Conservation (phyloP, 495 filamentous ascomycete genomes). For the Annulohypoxylon maeteangense region DNA sequence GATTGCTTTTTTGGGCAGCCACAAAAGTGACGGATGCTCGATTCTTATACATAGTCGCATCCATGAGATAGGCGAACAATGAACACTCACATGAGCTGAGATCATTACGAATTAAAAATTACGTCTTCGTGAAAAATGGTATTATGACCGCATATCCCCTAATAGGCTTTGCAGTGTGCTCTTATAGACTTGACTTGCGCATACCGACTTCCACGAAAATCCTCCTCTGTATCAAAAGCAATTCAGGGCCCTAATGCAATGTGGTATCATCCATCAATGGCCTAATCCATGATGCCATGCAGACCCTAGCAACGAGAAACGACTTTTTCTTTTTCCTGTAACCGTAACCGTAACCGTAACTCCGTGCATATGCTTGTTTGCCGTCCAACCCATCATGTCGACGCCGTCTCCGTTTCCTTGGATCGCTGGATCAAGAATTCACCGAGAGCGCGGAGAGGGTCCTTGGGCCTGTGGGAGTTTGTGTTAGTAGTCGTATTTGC, state of each 20-base stretch:
- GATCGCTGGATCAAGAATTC: slow-evolving; percentile 88
- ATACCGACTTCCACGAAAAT: background rate
- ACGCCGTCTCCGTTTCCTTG: slow-evolving; percentile 71
- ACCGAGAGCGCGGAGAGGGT: slow-evolving; percentile 85
- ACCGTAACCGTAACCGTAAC: slow-evolving; percentile 35
- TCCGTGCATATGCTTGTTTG: slow-evolving; percentile 29
- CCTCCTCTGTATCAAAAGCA: background rate
- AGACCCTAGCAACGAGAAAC: slow-evolving; percentile 12
- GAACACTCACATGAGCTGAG: slow-evolving; percentile 25
- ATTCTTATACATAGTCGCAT: slow-evolving; percentile 31
- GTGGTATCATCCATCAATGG: slow-evolving; percentile 38
- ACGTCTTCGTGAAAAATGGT: slow-evolving; percentile 3
- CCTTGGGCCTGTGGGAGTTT: slow-evolving; percentile 69
- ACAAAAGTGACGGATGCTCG: slow-evolving; percentile 25
- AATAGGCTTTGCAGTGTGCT: background rate
- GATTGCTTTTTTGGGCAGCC: slow-evolving; percentile 43
- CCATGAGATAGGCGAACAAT: slow-evolving; percentile 40
- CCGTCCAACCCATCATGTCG: background rate
- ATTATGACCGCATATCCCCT: background rate
- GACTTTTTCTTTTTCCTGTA: slow-evolving; percentile 22
- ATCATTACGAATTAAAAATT: slow-evolving; percentile 29
- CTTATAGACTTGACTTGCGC: background rate
- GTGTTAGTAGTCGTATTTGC: slow-evolving; percentile 4
- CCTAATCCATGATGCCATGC: slow-evolving; percentile 19
- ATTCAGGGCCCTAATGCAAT: slow-evolving; percentile 23